phyloP scores from a whole-genome alignment of 2,329 filamentous ascomycete genomes.

The Aspergillus latus region DNA sequence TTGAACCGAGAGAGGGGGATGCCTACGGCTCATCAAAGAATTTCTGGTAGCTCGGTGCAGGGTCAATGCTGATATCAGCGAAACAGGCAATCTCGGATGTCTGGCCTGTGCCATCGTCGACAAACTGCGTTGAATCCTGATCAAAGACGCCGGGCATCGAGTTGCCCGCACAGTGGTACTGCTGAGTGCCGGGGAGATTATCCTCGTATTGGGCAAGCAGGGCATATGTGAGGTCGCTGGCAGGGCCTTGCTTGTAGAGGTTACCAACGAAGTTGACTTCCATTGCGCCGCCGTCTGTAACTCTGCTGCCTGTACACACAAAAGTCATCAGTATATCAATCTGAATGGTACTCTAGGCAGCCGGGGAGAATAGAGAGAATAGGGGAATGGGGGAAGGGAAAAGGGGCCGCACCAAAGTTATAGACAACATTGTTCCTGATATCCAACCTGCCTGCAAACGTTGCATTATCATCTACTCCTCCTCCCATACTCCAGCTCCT shows the following conservation, averaged over 20 bases:
- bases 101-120: slow-evolving; percentile 5
- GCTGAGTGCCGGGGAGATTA: slow-evolving; percentile 9
- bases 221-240: slow-evolving; percentile 6
- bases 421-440: slow-evolving; percentile 17
- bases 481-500: slow-evolving; percentile 17
- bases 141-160: slow-evolving; percentile 13
- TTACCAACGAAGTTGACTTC: slow-evolving; percentile 17
- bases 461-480: slow-evolving; percentile 12
- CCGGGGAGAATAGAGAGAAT: too few species aligned
- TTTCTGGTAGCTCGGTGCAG: slow-evolving; percentile 11
- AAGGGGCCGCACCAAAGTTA: slow-evolving; percentile 14
- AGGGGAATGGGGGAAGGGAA: too few species aligned
- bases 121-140: slow-evolving; percentile 13
- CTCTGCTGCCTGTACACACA: slow-evolving; percentile 13
- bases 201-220: slow-evolving; percentile 14
- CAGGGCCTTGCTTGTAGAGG: slow-evolving; percentile 13
- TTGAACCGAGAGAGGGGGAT: too few species aligned
- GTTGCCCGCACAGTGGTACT: slow-evolving; percentile 14
- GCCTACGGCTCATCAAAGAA: slow-evolving; percentile 14
- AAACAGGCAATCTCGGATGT: slow-evolving; percentile 14
- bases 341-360: too few species aligned
- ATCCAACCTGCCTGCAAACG: slow-evolving; percentile 11
- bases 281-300: slow-evolving; percentile 16
- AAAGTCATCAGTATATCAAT: too few species aligned
- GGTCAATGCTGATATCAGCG: slow-evolving; percentile 13